Conservation (phyloP, 2,329 filamentous ascomycete genomes). For the Dactylellina sp. region DNA sequence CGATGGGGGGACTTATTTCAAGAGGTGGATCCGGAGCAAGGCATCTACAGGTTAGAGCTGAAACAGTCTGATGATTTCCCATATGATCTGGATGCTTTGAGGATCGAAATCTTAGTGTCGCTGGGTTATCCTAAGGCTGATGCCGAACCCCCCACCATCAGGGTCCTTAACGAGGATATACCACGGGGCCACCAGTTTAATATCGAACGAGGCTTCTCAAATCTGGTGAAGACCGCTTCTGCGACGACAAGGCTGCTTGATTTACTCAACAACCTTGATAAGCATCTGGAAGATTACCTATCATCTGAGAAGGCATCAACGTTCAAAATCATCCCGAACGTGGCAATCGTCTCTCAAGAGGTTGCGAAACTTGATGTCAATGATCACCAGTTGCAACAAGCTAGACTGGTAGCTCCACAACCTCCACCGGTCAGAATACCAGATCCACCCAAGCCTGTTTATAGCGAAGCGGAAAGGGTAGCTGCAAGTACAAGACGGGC, state of each 20-base stretch:
- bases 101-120: constrained; percentile 52
- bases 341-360: constrained; percentile 14
- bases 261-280: constrained; percentile 58
- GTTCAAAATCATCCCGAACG: constrained; percentile 58
- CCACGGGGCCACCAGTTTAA: constrained; percentile 57
- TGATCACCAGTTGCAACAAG: constrained; percentile 20
- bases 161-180: constrained; percentile 58
- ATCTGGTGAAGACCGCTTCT: constrained; percentile 36
- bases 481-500: constrained; percentile 46
- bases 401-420: constrained; percentile 7
- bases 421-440: constrained; percentile 11
- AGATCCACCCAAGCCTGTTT: constrained; percentile 26
- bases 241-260: constrained; percentile 57
- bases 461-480: constrained; percentile 41
- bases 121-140: constrained; percentile 30
- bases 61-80: constrained; percentile 57
- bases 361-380: constrained; percentile 40
- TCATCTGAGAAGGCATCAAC: constrained; percentile 57
- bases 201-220: constrained; percentile 58
- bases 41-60: constrained; percentile 38
- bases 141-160: constrained; percentile 46
- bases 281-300: constrained; percentile 56
- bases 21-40: constrained; percentile 43
- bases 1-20: constrained; percentile 53
- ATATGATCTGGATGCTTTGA: constrained; percentile 56